Evolutionary conservation across 2,329 filamentous ascomycete species (phyloP).

Genomic region (Celoporthe dispersa): DNA sequence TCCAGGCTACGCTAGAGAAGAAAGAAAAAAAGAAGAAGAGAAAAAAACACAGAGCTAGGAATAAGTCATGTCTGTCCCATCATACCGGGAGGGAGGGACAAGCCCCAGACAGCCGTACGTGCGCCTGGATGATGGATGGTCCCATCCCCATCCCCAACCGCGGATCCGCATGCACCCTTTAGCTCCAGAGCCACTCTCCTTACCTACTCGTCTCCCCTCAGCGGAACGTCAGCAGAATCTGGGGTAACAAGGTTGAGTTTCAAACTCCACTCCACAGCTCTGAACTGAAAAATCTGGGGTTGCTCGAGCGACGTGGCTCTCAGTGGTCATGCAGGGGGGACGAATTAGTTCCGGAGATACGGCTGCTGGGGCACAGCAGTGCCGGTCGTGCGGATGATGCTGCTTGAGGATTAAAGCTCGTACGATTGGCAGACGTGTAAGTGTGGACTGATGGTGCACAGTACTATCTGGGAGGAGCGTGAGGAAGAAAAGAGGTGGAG

Average conservation of each 20-base stretch:
- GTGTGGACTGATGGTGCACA: not conserved
- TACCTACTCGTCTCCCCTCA: not conserved
- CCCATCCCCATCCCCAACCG: not conserved
- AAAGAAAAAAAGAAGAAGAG: not conserved
- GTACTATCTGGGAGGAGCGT: not conserved
- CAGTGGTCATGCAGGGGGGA: not conserved
- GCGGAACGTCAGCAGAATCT: not conserved
- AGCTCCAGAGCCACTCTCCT: not conserved
- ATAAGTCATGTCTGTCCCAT: not conserved
- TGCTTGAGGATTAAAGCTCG: conserved; percentile 1
- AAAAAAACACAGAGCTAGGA: not conserved
- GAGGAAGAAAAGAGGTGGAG: not conserved
- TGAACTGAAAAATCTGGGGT: not conserved
- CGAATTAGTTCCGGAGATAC: not conserved
- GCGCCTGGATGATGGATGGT: not conserved
- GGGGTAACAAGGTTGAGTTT: conserved; percentile 7
- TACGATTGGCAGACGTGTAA: not conserved
- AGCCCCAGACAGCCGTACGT: not conserved
- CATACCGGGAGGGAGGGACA: not conserved
- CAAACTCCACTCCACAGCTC: not conserved
- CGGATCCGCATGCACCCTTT: not conserved
- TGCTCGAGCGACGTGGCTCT: not conserved
- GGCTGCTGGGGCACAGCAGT: not conserved
- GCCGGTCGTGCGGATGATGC: conserved; percentile 10
- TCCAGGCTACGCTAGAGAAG: not conserved